Evolutionary conservation across 163 green algal genomes (phyloP).

Genomic region (Chlamydomonas reinhardtii): DNA sequence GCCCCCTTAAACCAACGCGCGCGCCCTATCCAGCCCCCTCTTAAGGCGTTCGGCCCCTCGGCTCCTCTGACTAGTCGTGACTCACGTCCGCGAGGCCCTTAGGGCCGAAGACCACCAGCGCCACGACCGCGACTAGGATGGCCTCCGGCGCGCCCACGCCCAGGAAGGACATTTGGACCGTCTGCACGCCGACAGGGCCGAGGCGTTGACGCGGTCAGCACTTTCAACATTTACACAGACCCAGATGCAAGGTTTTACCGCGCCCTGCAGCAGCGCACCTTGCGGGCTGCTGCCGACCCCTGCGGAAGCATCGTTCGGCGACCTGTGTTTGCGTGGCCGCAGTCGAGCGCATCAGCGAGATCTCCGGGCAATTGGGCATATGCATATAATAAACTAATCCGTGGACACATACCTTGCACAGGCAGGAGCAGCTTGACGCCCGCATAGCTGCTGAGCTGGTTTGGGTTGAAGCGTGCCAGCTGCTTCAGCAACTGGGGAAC

Average conservation of each 20-base stretch:
- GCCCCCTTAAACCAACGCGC: no score
- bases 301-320: conserved; percentile 12
- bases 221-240: neutral
- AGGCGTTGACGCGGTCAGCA: neutral
- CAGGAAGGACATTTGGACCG: conserved; percentile 83
- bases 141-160: conserved; percentile 96
- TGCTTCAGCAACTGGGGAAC: conserved; percentile 6
- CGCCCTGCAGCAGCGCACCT: conserved; percentile 12
- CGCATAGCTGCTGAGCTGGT: conserved; percentile 46
- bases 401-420: no score
- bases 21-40: no score
- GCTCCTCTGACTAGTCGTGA: no score
- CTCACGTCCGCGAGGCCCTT: conserved; percentile 94
- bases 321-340: neutral
- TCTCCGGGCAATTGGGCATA: no score
- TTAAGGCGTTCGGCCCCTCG: no score
- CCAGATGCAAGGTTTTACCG: neutral
- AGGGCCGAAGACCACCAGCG: conserved; percentile 96
- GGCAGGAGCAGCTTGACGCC: conserved; percentile 53
- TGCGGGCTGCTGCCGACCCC: conserved; percentile 32
- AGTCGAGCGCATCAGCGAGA: no score
- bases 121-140: conserved; percentile 95
- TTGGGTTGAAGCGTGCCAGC: conserved; percentile 37
- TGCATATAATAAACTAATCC: no score
- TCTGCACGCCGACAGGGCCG: conserved; percentile 36